Base-by-base conservation (phyloP, 2,329 filamentous ascomycete species). In the Venturia pyrina region DNA sequence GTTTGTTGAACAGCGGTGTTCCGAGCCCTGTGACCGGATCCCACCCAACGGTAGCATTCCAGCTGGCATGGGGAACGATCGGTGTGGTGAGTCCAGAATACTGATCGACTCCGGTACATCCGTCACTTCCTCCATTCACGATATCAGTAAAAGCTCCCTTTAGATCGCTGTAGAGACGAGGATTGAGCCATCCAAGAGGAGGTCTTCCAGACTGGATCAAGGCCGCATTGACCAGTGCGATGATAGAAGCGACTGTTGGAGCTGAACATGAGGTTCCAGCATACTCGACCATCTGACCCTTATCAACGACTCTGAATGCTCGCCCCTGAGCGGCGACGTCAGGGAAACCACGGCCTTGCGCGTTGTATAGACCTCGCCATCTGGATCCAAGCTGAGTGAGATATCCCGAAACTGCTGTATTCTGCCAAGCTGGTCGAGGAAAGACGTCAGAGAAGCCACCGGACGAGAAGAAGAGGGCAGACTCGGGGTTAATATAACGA, bases 201-300 rank as follows among this genome's bases (percentile, higher is more conserved):
- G 77, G 69, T 69, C 80, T 76, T 5, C 80, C 79, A 10, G 73
- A 74, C 0, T 76, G 71, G 11, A 85, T 71, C 19, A 81, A 77
- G 0, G 80, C 82, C 69, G 86, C 84, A 69, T 87, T 87, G 64
- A 87, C 72, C 15, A 87, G 77, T 0, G 80, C 78, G 32, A 88
- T 73, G 28, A 87, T 75, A 1, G 77, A 81, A 0, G 82, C 82
- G 56, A 84, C 82, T 0, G 82, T 76, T 0, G 87, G 87, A 7
- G 66, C 62, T 2, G 61, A 65, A 21, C 67, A 62, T 3, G 61
- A 65, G 3, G 67, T 68, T 19, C 67, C 66, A 3, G 53, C 32
- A 2, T 66, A 32, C 10, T 32, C 19, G 2, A 40, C 65, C 34
- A 53, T 21, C 15, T 44, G 28, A 1, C 64, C 64, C 40, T 65